Percentiles rank a stretch among this genome's conserved stretches.
Conservation (phyloP, 805 yeast species). For the Kodamaea kaohsiungensis region DNA sequence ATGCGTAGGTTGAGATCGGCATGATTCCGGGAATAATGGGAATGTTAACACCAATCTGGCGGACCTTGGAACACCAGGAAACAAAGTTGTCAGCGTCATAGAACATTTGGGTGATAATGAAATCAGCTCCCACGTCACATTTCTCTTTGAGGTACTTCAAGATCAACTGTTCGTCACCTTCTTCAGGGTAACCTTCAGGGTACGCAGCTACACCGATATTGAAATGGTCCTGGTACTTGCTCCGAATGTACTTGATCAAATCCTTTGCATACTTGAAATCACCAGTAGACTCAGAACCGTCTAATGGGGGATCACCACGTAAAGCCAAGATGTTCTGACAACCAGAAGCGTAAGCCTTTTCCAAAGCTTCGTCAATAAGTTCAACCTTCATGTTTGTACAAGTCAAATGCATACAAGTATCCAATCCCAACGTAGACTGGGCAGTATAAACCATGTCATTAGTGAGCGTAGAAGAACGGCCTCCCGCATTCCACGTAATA, state of each 20-base stretch:
- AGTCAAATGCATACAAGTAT: slow-evolving; percentile 97
- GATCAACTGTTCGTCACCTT: slow-evolving; percentile 48
- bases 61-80: slow-evolving; percentile 72
- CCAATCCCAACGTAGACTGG: slow-evolving; percentile 86
- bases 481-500: slow-evolving; percentile 99
- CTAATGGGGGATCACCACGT: slow-evolving; percentile 92
- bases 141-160: slow-evolving; percentile 76
- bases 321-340: slow-evolving; percentile 94
- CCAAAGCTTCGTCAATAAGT: slow-evolving; percentile 80
- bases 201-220: slow-evolving; percentile 96
- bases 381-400: slow-evolving; percentile 91
- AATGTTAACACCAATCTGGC: slow-evolving; percentile 70
- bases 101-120: slow-evolving; percentile 95
- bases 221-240: slow-evolving; percentile 82
- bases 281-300: slow-evolving; percentile 72
- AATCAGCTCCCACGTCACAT: slow-evolving; percentile 91
- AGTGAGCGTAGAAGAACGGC: slow-evolving; percentile 77
- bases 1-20: slow-evolving; percentile 96
- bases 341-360: slow-evolving; percentile 84
- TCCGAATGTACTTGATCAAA: slow-evolving; percentile 72
- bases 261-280: slow-evolving; percentile 89
- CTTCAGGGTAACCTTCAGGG: slow-evolving; percentile 98
- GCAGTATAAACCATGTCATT: slow-evolving; percentile 91
- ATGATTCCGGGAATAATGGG: slow-evolving; percentile 97
- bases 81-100: slow-evolving; percentile 88